Base-by-base conservation (phyloP, 805 yeast genomes). In the Jamesozyma piceae region DNA sequence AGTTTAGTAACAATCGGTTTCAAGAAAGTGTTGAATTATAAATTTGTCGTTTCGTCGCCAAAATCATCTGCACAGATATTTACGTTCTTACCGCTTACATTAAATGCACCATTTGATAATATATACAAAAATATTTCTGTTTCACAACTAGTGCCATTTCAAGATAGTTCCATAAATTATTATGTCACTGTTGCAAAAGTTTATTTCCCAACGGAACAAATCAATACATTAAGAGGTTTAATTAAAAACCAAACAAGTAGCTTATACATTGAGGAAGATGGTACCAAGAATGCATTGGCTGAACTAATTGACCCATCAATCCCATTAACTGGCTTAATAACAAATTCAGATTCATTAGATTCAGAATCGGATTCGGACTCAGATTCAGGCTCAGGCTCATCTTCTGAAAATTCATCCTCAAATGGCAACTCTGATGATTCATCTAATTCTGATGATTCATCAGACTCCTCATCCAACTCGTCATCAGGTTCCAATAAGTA, bases 121-220 rank as follows among this genome's bases (percentile, higher is more conserved):
- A 17, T 18, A 17, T 14, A 19, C 5, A 14, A 22, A 21, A 75
- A 88, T 41, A 74, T 85, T 19, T 60, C 77, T 8, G 86, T 89
- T 49, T 66, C 69, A 45, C 76, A 80, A 59, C 71, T 90, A 52
- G 78, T 81, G 46, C 97, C 97, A 31, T 83, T 78, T 57, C 71
- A 79, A 15, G 73, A 85, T 2, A 44, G 67, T 2, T 65, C 64
- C 13, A 69, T 70, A 40, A 68, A 68, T 39, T 90, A 86, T 61
- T 74, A 85, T 47, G 85, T 85, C 43, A 84, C 97, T 0, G 83
- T 89, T 48, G 97, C 97, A 5, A 82, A 82, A 58, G 82, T 86
- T 42, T 86, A 83, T 58, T 81, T 87, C 67, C 95, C 95, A 20
- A 58, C 66, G 9, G 58, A 62, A 13, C 63, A 72, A 29, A 73